Conservation (phyloP, 202 grass and related monocot species). For the Hordeum pubiflorum region DNA sequence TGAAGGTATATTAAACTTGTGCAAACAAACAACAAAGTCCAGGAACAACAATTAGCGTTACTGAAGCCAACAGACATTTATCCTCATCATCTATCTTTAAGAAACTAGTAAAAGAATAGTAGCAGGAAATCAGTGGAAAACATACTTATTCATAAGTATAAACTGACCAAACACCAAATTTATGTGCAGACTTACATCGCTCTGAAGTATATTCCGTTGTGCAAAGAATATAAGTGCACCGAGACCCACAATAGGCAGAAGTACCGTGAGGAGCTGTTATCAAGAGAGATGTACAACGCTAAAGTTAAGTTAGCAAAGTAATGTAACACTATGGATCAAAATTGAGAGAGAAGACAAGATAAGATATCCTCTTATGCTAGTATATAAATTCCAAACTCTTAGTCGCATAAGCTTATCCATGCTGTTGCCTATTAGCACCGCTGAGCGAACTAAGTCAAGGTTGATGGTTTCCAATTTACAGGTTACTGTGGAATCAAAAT, state of each 20-base stretch:
- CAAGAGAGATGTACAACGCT: neutral
- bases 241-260: conserved; percentile 72
- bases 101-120: neutral
- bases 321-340: neutral
- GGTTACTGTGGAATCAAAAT: neutral
- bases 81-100: neutral
- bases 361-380: neutral
- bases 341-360: neutral
- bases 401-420: neutral
- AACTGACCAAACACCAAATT: neutral
- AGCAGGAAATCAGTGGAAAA: neutral
- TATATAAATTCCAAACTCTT: neutral
- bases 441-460: neutral
- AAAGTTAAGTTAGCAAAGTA: neutral
- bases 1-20: neutral
- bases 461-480: neutral
- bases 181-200: conserved; percentile 47
- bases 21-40: neutral
- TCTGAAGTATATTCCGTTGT: conserved; percentile 65
- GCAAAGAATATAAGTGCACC: conserved; percentile 83
- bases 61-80: neutral
- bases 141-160: neutral
- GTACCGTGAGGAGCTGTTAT: conserved; percentile 59
- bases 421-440: neutral
- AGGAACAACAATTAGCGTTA: neutral